These are phyloP conservation scores for Cytospora leucostoma DNA, from an alignment of 2,329 filamentous ascomycete species.

Conservation along the genomic window DNA sequence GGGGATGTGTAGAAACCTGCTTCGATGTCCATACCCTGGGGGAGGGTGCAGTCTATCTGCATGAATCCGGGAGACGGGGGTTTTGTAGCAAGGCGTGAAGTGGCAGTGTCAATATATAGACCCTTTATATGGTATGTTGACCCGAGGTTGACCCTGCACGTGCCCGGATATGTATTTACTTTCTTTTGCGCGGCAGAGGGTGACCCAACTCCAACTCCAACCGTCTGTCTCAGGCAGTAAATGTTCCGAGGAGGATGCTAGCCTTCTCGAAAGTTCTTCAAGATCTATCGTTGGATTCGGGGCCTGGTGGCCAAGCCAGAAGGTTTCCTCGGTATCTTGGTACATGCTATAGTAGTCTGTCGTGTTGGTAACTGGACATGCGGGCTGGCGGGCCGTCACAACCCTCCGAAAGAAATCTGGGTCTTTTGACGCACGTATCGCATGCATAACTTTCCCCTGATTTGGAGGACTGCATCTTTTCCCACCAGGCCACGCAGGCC, in stretches of 20 bases:
- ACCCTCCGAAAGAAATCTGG: slow-evolving; percentile 3
- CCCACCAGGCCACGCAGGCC: neutral
- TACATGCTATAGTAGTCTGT: too few species aligned
- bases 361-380: neutral
- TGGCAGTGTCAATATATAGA: neutral
- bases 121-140: neutral
- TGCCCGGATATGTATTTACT: too few species aligned
- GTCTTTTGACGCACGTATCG: neutral
- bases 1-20: neutral
- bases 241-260: too few species aligned
- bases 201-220: too few species aligned
- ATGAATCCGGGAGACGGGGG: neutral
- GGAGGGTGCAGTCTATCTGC: neutral
- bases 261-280: neutral
- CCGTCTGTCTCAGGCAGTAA: too few species aligned
- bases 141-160: neutral
- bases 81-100: neutral
- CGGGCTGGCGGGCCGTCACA: neutral
- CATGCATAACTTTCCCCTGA: slow-evolving; percentile 1
- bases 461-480: neutral
- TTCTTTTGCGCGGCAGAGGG: too few species aligned
- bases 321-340: too few species aligned
- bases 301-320: too few species aligned
- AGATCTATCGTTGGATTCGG: too few species aligned
- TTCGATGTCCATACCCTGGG: neutral